phyloP scores from a whole-genome alignment of 108 stramenopile species.

The Cylindrotheca closterium region DNA sequence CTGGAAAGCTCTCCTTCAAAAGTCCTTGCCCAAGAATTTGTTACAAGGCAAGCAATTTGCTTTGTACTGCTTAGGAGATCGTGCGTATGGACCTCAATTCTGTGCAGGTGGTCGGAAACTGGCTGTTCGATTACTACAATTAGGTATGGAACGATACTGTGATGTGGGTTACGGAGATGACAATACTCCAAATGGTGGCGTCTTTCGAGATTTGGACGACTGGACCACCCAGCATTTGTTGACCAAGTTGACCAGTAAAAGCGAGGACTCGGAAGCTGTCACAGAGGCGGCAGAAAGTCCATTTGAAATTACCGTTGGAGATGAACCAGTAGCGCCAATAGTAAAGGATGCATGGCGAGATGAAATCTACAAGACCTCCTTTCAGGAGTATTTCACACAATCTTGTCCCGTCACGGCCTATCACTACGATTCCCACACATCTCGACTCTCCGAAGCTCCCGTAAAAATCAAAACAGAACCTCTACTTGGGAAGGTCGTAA shows the following conservation, averaged over 20 bases:
- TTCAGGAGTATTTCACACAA: slow-evolving; percentile 57
- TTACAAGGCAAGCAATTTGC: slow-evolving; percentile 56
- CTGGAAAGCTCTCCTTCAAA: slow-evolving; percentile 64
- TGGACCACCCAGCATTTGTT: slow-evolving; percentile 59
- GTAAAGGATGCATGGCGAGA: slow-evolving; percentile 25
- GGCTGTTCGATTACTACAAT: slow-evolving; percentile 72
- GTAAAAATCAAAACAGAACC: slow-evolving; percentile 9
- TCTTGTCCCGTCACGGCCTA: slow-evolving; percentile 67
- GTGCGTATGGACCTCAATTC: slow-evolving; percentile 83
- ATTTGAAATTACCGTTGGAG: neutral
- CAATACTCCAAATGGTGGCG: slow-evolving; percentile 73
- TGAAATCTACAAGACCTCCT: slow-evolving; percentile 29
- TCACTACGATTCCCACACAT: slow-evolving; percentile 31
- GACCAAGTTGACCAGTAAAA: slow-evolving; percentile 1
- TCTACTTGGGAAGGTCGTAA: slow-evolving; percentile 45
- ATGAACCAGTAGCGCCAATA: neutral
- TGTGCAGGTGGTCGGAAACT: slow-evolving; percentile 84
- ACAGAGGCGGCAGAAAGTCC: neutral
- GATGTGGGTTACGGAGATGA: slow-evolving; percentile 86
- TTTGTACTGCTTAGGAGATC: slow-evolving; percentile 81
- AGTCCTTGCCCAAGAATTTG: slow-evolving; percentile 44
- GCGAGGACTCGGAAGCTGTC: neutral
- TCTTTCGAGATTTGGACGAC: slow-evolving; percentile 79
- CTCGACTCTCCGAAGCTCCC: neutral
- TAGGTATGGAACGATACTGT: slow-evolving; percentile 59